phyloP scores from a whole-genome alignment of 2,329 filamentous ascomycete species.

The Teratosphaeria gauchensis region DNA sequence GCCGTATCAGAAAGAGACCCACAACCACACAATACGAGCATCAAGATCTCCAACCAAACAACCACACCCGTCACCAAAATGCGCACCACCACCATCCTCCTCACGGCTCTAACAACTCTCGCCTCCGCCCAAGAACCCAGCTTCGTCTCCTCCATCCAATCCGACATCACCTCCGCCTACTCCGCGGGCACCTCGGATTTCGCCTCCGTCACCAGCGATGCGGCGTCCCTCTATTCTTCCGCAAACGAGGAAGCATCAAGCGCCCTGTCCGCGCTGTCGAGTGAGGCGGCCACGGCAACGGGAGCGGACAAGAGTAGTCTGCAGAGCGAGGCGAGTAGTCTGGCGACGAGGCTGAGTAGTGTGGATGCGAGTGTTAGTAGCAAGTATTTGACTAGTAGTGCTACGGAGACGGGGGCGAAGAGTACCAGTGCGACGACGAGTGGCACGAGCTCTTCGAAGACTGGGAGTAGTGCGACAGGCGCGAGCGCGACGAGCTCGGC shows the following conservation, averaged over 20 bases:
- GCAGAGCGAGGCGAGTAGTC: neutral
- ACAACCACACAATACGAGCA: neutral
- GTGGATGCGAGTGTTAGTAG: neutral
- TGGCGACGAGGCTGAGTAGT: neutral
- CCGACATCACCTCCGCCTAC: neutral
- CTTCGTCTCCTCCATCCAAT: neutral
- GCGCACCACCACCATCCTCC: slow-evolving; percentile 13
- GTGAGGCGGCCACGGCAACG: slow-evolving; percentile 1
- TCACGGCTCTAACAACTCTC: slow-evolving; percentile 14
- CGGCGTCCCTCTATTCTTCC: slow-evolving; percentile 4
- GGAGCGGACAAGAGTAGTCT: neutral
- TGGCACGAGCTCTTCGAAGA: neutral
- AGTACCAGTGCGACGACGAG: too few relatives aligned
- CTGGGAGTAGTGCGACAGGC: neutral
- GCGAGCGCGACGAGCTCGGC: neutral
- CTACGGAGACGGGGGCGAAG: neutral
- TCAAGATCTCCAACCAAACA: neutral
- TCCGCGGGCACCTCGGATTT: neutral
- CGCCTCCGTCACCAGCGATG: slow-evolving; percentile 6
- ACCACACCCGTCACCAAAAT: slow-evolving; percentile 6
- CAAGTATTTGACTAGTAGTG: neutral
- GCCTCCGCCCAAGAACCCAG: slow-evolving; percentile 10
- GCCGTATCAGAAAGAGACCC: neutral
- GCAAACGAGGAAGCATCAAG: slow-evolving; percentile 6
- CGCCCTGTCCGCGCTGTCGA: slow-evolving; percentile 2